phyloP scores from a whole-genome alignment of 2,329 filamentous ascomycete genomes.

The Cyclaneusma minus region DNA sequence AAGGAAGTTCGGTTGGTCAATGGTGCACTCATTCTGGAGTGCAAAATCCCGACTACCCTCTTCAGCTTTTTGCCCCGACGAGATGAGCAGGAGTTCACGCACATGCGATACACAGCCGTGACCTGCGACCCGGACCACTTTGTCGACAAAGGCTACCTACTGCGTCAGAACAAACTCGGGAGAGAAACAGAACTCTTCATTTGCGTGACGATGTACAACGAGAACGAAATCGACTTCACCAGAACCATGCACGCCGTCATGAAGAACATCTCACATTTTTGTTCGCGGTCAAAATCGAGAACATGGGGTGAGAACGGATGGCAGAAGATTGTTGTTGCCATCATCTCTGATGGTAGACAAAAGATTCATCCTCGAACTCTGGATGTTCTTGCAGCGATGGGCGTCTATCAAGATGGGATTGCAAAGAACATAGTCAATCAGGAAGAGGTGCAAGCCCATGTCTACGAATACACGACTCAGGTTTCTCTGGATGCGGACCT shows the following conservation, averaged over 20 bases:
- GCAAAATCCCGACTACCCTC: slow-evolving; percentile 96
- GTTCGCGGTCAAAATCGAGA: slow-evolving; percentile 75
- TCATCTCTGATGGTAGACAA: slow-evolving; percentile 87
- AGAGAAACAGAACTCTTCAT: slow-evolving; percentile 94
- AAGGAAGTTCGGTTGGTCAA: slow-evolving; percentile 96
- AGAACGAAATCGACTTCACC: slow-evolving; percentile 92
- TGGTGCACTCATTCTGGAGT: slow-evolving; percentile 91
- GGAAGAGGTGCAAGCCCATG: slow-evolving; percentile 85
- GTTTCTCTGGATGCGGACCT: slow-evolving; percentile 90
- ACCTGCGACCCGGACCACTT: slow-evolving; percentile 96
- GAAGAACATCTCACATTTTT: slow-evolving; percentile 96
- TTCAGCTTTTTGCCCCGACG: slow-evolving; percentile 91
- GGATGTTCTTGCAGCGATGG: slow-evolving; percentile 89
- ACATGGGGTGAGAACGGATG: slow-evolving; percentile 96
- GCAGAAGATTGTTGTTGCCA: slow-evolving; percentile 98
- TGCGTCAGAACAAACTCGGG: slow-evolving; percentile 70
- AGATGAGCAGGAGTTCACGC: slow-evolving; percentile 91
- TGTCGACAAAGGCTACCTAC: slow-evolving; percentile 71
- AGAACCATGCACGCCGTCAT: slow-evolving; percentile 98
- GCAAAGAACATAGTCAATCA: slow-evolving; percentile 98
- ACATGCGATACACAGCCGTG: slow-evolving; percentile 98
- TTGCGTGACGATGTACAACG: slow-evolving; percentile 98
- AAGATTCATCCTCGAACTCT: slow-evolving; percentile 88
- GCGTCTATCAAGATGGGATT: slow-evolving; percentile 95
- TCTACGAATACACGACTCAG: slow-evolving; percentile 98